These are phyloP conservation scores for Volvox reticuliferus DNA, from an alignment of 139 green algal genomes.

Conservation along the genomic window DNA sequence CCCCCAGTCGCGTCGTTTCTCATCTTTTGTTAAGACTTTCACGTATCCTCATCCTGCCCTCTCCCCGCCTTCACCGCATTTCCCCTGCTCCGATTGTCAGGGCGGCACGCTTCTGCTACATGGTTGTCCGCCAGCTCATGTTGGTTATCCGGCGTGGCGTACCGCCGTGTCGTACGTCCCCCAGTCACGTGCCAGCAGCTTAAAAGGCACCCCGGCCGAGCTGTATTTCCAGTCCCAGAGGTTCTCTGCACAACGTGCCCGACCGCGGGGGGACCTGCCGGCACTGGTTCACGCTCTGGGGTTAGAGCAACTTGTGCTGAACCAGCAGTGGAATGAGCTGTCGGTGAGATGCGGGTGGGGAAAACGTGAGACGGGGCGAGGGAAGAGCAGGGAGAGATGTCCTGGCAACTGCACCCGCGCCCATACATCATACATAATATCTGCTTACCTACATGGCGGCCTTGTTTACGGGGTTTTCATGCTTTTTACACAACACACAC, in stretches of 20 bases:
- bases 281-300: slow-evolving; percentile 77
- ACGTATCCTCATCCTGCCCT: background rate
- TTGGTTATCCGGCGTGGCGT: slow-evolving; percentile 59
- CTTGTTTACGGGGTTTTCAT: background rate
- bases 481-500: background rate
- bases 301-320: slow-evolving; percentile 79
- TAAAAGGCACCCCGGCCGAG: slow-evolving; percentile 81
- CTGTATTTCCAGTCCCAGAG: slow-evolving; percentile 80
- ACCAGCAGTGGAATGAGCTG: slow-evolving; percentile 83
- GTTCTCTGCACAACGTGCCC: slow-evolving; percentile 57
- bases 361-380: background rate
- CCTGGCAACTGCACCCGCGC: background rate
- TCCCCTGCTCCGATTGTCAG: background rate
- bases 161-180: slow-evolving; percentile 78
- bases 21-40: background rate
- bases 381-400: background rate
- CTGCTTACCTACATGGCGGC: too few relatives aligned
- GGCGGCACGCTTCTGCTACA: slow-evolving; percentile 28
- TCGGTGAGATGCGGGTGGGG: slow-evolving; percentile 69
- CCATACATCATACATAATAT: background rate
- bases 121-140: slow-evolving; percentile 48
- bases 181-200: slow-evolving; percentile 71
- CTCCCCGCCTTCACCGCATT: background rate
- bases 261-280: slow-evolving; percentile 77
- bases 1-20: background rate